These are phyloP conservation scores for Pilatotrama ljubarskyi DNA, from an alignment of 768 basidiomycete genomes.

Conservation along the genomic window DNA sequence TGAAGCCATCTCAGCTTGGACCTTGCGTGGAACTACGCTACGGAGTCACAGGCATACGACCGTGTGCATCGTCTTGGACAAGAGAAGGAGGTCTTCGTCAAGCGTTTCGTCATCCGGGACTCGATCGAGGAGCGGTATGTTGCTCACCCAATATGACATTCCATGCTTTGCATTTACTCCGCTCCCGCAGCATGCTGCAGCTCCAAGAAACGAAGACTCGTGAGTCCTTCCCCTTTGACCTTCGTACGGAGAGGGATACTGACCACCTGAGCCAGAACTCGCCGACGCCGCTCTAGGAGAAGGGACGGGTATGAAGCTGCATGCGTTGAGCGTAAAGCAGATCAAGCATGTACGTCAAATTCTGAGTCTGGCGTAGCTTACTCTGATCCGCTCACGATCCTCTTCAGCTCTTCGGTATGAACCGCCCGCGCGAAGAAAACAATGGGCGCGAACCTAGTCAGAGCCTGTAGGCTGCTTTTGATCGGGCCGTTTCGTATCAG, in stretches of 20 bases:
- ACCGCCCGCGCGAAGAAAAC: not conserved
- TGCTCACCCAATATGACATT: not conserved
- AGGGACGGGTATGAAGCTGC: constrained; percentile 58
- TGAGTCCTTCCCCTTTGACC: constrained; percentile 25
- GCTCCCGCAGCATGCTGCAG: constrained; percentile 54
- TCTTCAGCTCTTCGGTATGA: constrained; percentile 21
- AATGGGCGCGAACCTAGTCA: not conserved
- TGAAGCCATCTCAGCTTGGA: constrained; percentile 50
- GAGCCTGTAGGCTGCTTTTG: not conserved
- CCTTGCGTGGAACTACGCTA: constrained; percentile 72
- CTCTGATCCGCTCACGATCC: not conserved
- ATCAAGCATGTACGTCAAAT: constrained; percentile 55
- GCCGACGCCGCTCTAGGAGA: constrained; percentile 73
- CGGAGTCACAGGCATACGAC: constrained; percentile 64
- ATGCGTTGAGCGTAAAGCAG: constrained; percentile 69
- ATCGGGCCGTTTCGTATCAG: not conserved
- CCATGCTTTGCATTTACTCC: not conserved
- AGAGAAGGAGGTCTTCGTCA: constrained; percentile 65
- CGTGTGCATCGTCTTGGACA: constrained; percentile 73
- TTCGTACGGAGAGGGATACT: not conserved
- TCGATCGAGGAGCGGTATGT: constrained; percentile 76
- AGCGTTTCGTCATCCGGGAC: constrained; percentile 63
- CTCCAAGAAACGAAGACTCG: constrained; percentile 69
- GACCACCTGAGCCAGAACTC: constrained; percentile 38
- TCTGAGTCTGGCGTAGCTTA: not conserved